phyloP scores from a whole-genome alignment of 768 basidiomycete genomes.

The Lactarius hengduanensis region DNA sequence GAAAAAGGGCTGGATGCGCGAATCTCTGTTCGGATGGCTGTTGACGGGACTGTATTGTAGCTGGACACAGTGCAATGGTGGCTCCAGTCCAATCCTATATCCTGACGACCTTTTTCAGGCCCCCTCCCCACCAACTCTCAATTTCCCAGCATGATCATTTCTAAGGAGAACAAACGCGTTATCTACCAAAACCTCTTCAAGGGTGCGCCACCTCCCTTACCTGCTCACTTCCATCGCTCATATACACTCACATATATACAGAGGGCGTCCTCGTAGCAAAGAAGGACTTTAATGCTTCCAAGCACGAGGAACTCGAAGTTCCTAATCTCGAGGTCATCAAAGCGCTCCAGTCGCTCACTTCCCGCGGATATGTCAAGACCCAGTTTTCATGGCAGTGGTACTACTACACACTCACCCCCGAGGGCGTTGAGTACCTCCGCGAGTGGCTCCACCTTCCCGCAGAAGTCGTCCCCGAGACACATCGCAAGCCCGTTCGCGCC shows the following conservation, averaged over 20 bases:
- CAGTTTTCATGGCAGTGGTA: constrained; percentile 99
- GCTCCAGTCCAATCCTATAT: constrained; percentile 36
- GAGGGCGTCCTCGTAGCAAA: constrained; percentile 99
- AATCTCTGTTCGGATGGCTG: constrained; percentile 34
- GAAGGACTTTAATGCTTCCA: constrained; percentile 97
- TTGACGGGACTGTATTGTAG: constrained; percentile 32
- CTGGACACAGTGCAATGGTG: constrained; percentile 38
- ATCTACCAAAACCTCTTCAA: constrained; percentile 99
- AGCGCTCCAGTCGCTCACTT: constrained; percentile 65
- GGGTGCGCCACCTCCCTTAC: constrained; percentile 59
- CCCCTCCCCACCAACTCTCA: constrained; percentile 34
- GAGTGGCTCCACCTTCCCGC: constrained; percentile 93
- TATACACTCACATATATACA: constrained; percentile 35
- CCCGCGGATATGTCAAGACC: constrained; percentile 91
- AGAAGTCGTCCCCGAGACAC: constrained; percentile 96
- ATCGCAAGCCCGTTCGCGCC: constrained; percentile 92
- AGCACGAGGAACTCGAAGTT: constrained; percentile 84
- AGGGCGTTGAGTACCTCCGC: constrained; percentile 96
- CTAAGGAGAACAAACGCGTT: constrained; percentile 89
- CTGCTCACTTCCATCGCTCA: neutral
- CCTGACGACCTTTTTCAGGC: constrained; percentile 28
- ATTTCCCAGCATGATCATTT: constrained; percentile 84
- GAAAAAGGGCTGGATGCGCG: constrained; percentile 38
- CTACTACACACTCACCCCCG: constrained; percentile 96
- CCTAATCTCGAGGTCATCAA: constrained; percentile 71